Evolutionary conservation across 1,284 basidiomycete species (phyloP), one percentile per base, ranked within the genome.

Genomic region (Austroboletus niveus): DNA sequence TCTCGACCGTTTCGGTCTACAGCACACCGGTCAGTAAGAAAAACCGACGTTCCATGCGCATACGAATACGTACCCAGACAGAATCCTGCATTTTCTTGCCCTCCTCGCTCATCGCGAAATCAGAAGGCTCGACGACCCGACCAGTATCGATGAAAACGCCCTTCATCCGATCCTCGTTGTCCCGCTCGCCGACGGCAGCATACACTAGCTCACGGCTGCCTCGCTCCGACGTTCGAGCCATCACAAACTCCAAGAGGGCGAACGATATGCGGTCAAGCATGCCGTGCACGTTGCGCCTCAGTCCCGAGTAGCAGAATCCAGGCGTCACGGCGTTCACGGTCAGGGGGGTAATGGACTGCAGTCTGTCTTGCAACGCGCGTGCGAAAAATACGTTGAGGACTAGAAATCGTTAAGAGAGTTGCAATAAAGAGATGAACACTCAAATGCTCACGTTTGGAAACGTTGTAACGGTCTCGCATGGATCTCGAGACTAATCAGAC

Each of bases 241-340:
- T 22, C n/a, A 46, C 24, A 4, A 5, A 42, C 32, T 62, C 53
- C 44, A 53, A 39, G 20, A 68, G 3, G 17, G 35, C 7, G 2
- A 43, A 60, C 14, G 39, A 0, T 8, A 53, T 4, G 1, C 9
- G 60, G 47, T 14, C 58, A n/a, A 62, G 1, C 5, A 49, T 41
- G 6, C 43, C 36, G 63, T 27, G 29, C 63, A 55, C 1, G 12
- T 32, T 10, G 29, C 71, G 67, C 2, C 64, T 61, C 5, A 83
- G 58, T n/a, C 67, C 64, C 9, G 80, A 78, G 43, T 63, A 49
- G 61, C 80, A 82, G 54, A 69, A 76, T 0, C 80, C 79, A 7
- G 79, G 80, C 43, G 72, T 72, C 34, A 76, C 71, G 14, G 70
- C 42, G 24, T 73, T 70, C 15, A 78, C 59, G 0, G 71, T 63